These are phyloP conservation scores for Agarophyton chilense DNA, from an alignment of 23 red algal genomes.

Conservation along the genomic window DNA sequence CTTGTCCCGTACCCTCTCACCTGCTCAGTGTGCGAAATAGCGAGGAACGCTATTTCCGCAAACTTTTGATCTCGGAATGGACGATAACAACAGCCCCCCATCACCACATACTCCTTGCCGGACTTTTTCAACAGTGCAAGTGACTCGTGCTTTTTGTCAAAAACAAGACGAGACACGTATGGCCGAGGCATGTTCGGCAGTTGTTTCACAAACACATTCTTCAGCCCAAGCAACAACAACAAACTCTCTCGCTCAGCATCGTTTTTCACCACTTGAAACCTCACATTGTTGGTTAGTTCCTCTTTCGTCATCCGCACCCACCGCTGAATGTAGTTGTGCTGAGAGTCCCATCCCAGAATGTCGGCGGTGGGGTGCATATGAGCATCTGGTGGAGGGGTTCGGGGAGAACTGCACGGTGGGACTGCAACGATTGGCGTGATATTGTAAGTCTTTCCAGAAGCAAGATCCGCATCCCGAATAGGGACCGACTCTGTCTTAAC, in stretches of 20 bases:
- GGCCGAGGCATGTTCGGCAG: constrained; percentile 98
- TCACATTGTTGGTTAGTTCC: constrained; percentile 74
- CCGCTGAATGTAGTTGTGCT: constrained; percentile 94
- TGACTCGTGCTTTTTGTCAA: constrained; percentile 98
- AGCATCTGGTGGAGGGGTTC: constrained; percentile 55
- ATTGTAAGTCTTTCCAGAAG: constrained; percentile 59
- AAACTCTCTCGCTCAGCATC: constrained; percentile 80
- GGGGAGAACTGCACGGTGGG: constrained; percentile 59
- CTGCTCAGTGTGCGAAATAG: constrained; percentile 96
- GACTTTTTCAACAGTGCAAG: constrained; percentile 78
- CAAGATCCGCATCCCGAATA: constrained; percentile 49
- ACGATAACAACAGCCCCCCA: constrained; percentile 99
- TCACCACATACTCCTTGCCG: constrained; percentile 84
- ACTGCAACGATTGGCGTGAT: constrained; percentile 65
- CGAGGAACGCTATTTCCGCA: constrained; percentile 96
- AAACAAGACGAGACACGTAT: constrained; percentile 95
- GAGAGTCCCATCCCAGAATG: constrained; percentile 95
- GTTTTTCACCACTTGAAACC: constrained; percentile 91
- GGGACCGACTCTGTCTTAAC: constrained; percentile 35
- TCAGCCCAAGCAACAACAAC: constrained; percentile 89
- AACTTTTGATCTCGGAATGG: constrained; percentile 92
- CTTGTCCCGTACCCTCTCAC: constrained; percentile 95
- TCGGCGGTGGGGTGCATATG: constrained; percentile 75
- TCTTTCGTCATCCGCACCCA: constrained; percentile 94
- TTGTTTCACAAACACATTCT: constrained; percentile 99